phyloP scores from a whole-genome alignment of 2,329 filamentous ascomycete species.

The Biscogniauxia mediterranea region DNA sequence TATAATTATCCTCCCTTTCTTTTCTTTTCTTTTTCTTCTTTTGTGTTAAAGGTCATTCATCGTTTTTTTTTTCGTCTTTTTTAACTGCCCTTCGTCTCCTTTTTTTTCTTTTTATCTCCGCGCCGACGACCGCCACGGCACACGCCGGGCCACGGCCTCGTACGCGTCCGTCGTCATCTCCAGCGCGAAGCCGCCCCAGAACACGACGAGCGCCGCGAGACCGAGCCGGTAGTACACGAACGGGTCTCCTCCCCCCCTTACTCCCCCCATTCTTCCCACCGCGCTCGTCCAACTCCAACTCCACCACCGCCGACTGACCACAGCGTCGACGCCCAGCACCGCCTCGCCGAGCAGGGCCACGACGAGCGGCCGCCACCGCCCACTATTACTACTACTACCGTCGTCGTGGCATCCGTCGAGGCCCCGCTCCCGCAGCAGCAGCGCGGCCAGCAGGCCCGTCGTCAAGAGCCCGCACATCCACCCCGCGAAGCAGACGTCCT shows the following conservation, averaged over 20 bases:
- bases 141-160: background rate
- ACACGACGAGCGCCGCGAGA: background rate
- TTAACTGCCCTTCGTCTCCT: no score
- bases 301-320: background rate
- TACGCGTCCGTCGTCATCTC: background rate
- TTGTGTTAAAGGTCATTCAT: background rate
- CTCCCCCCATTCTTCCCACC: background rate
- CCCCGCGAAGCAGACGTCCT: background rate
- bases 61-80: background rate
- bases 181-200: conserved; percentile 1
- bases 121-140: no score
- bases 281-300: no score
- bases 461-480: background rate
- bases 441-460: background rate
- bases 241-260: background rate
- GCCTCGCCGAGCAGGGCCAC: background rate
- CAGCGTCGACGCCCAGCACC: background rate
- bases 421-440: background rate
- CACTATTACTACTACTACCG: background rate
- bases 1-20: background rate
- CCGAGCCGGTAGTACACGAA: background rate
- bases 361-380: background rate
- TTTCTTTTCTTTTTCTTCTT: background rate
- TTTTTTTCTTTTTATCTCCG: no score
- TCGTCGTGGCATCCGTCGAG: no score